Conservation (phyloP, 1,284 basidiomycete genomes). For the Puccinia coronata region DNA sequence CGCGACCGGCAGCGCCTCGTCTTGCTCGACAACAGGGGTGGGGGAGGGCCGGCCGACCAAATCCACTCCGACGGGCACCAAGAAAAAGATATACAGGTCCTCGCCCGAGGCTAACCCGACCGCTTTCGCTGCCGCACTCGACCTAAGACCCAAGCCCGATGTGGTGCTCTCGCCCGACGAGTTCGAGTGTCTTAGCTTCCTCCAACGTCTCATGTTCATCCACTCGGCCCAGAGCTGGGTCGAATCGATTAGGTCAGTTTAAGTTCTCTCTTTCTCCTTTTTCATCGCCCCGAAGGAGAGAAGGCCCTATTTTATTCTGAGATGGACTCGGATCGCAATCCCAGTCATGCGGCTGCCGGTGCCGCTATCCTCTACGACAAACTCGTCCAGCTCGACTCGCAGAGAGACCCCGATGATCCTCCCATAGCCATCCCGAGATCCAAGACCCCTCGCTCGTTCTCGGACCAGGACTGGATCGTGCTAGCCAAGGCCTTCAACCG, state of each 20-base stretch:
- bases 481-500: conserved; percentile 38
- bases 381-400: conserved; percentile 9
- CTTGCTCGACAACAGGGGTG: neutral
- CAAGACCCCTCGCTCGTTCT: conserved; percentile 38
- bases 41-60: neutral
- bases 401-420: neutral
- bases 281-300: too few relatives aligned
- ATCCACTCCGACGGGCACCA: neutral
- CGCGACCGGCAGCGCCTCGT: too few relatives aligned
- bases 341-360: conserved; percentile 43
- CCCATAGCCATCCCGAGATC: neutral
- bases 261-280: neutral
- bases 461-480: conserved; percentile 41
- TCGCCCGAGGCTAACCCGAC: conserved; percentile 24
- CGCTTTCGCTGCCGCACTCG: conserved; percentile 9
- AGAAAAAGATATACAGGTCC: conserved; percentile 32
- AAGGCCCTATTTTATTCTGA: too few relatives aligned
- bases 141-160: neutral
- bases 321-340: neutral
- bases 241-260: conserved; percentile 32
- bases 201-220: conserved; percentile 49
- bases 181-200: conserved; percentile 45
- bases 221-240: conserved; percentile 49
- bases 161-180: conserved; percentile 23
- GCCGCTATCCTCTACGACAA: conserved; percentile 41